Evolutionary conservation across 2,329 filamentous ascomycete genomes (phyloP), one percentile per base, ranked within the genome.

Genomic region (Beauveria caledonica): DNA sequence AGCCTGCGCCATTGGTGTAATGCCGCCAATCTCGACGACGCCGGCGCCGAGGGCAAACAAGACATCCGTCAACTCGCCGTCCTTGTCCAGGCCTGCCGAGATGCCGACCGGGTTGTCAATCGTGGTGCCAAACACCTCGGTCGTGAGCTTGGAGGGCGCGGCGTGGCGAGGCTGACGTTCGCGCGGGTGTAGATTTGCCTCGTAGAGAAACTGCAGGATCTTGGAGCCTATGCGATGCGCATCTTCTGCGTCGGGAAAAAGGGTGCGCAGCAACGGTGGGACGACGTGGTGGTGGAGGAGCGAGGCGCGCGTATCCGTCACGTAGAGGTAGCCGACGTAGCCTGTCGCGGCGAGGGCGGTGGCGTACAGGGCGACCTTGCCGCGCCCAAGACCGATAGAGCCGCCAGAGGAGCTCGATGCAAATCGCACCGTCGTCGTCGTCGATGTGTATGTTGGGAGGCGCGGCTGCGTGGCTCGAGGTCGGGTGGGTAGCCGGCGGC

Each of bases 61-160:
- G 15, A 87, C 83, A 68, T 93, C 89, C 1, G 92, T 89, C 58
- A 97, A 87, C 63, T 96, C 90, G 58, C 87, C 94, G 69, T 96
- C 84, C 79, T 99, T 97, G 78, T 97, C 94, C 48, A 99, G 85
- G 10, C 94, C 94, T 5, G 91, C 94, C n/a, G 91, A 95, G 64
- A 95, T 96, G 60, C 89, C 94, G 68, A 99, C 86, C 1, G 94
- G 94, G 74, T 97, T 97, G 68, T 83, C 79, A 51, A 99, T 76
- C 4, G 77, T 80, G 63, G 88, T 83, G 40, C 89, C 91, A 71
- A 96, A 97, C 21, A 97, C 86, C 13, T 77, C 71, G 17, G 71
- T 67, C 21, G 70, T 66, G 5, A 75, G 68, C 19, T 70, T 70
- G 6, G 73, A 68, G 11, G 69, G 64, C 27, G 73, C 65, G 25